Evolutionary conservation across 2,329 filamentous ascomycete species (phyloP).

Genomic region (Botryotinia narcissicola): DNA sequence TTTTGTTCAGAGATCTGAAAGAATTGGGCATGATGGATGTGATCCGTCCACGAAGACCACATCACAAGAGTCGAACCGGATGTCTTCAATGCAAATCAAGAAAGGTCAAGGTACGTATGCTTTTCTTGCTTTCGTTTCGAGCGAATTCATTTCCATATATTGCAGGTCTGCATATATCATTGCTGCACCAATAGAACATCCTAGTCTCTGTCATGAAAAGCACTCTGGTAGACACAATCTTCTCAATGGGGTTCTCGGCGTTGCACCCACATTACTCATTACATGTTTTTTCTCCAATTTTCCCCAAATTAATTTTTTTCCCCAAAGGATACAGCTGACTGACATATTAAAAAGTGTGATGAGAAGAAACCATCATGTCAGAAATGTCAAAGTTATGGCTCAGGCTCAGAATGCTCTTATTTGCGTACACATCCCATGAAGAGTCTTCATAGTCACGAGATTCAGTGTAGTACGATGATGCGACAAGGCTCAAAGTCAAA

Average conservation of each 20-base stretch:
- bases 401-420: conserved; percentile 33
- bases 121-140: not conserved
- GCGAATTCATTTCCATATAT: not conserved
- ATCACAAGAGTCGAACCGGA: conserved; percentile 40
- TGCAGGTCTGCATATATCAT: not conserved
- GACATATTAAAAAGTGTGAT: conserved; percentile 30
- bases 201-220: conserved; percentile 3
- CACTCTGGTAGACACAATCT: not conserved
- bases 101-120: conserved; percentile 39
- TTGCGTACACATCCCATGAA: conserved; percentile 34
- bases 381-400: conserved; percentile 32
- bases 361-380: conserved; percentile 35
- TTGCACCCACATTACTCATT: not conserved
- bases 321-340: not conserved
- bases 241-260: not conserved
- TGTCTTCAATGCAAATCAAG: conserved; percentile 40
- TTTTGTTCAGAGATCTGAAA: not conserved
- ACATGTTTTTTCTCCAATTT: not conserved
- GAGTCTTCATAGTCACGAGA: conserved; percentile 15
- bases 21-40: conserved; percentile 8
- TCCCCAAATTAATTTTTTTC: not conserved
- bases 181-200: conserved; percentile 4
- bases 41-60: conserved; percentile 27
- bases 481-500: conserved; percentile 7
- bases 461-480: conserved; percentile 4